Evolutionary conservation across 2,329 filamentous ascomycete species (phyloP).

Genomic region (Byssothecium circinans): DNA sequence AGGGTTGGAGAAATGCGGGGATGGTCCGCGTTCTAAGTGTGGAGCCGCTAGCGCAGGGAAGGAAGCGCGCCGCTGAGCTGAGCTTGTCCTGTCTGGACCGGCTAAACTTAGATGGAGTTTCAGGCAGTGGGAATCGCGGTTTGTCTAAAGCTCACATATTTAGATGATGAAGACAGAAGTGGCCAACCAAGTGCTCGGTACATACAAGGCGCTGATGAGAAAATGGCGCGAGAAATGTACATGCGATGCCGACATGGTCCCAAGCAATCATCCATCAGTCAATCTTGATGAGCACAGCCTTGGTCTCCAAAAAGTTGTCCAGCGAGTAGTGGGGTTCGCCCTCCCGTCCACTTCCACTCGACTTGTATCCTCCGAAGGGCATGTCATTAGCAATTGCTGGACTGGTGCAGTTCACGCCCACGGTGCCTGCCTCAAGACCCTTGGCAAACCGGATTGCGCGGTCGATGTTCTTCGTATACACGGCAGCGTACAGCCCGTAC

Average conservation of each 20-base stretch:
- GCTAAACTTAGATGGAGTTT: slow-evolving; percentile 4
- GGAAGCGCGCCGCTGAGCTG: too few relatives aligned
- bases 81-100: slow-evolving; percentile 1
- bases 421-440: slow-evolving; percentile 44
- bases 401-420: slow-evolving; percentile 47
- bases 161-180: too few relatives aligned
- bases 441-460: slow-evolving; percentile 45
- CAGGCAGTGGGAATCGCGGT: too few relatives aligned
- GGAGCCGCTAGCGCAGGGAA: slow-evolving; percentile 21
- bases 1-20: slow-evolving; percentile 19
- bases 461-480: slow-evolving; percentile 65
- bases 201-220: too few relatives aligned
- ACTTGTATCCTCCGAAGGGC: slow-evolving; percentile 48
- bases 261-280: too few relatives aligned
- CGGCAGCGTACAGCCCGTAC: slow-evolving; percentile 81
- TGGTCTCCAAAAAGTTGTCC: slow-evolving; percentile 40
- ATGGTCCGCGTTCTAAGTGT: slow-evolving; percentile 16
- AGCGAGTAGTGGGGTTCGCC: slow-evolving; percentile 33
- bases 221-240: too few relatives aligned
- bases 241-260: too few relatives aligned
- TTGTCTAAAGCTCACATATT: too few relatives aligned
- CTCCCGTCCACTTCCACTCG: slow-evolving; percentile 40
- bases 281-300: slow-evolving; percentile 38
- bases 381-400: slow-evolving; percentile 37
- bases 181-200: too few relatives aligned